Base-by-base conservation (phyloP, 306 rosid species). In the Acacia confusa region DNA sequence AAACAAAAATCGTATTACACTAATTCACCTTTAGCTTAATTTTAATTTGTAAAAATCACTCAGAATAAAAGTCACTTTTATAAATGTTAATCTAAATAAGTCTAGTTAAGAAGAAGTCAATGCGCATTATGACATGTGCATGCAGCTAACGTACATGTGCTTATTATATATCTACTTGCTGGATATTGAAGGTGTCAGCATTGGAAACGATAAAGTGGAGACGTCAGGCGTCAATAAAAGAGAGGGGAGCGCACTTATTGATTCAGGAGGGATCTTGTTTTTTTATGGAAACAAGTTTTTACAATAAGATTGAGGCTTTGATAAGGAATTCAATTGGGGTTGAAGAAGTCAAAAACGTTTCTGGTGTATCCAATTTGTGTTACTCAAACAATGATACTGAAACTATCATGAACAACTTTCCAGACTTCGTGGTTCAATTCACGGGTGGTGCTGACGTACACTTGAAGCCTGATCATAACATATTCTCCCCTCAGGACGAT, bases 201-300 rank as follows among this genome's bases (percentile, higher is more conserved):
- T 79, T 44, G 78, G 45, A 30, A 24, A 73, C 27, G 43, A 43
- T 36, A 79, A 20, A 0, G 28, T 44, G 24, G n/a, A 57, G 72
- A 15, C 40, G 5, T 11, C 67, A 25, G 19, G 67, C 24, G 15
- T 2, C 52, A 14, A 13, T 0, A 9, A 12, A 25, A 60, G 67
- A 4, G 14, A 60, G 12, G 75, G 57, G 9, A 74, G 66, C 36
- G 65, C 67, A 2, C 5, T 73, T 2, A 64, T 74, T 12, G 75
- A 81, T 74, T 81, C 75, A 10, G 79, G 79, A 24, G 4, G 60
- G 0, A 81, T 69, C 1, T 11, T 55, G 45, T 64, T 73, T 73
- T 5, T 0, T 0, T 2, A 66, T 74, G 52, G 44, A 47, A 58
- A 16, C 65, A 16, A 17, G 16, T 12, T 81, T 81, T 1, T 73